Percentiles rank a stretch among this genome's conserved stretches.
phyloP scores from a whole-genome alignment of 2,329 filamentous ascomycete genomes.

The Elsinoe fawcettii region DNA sequence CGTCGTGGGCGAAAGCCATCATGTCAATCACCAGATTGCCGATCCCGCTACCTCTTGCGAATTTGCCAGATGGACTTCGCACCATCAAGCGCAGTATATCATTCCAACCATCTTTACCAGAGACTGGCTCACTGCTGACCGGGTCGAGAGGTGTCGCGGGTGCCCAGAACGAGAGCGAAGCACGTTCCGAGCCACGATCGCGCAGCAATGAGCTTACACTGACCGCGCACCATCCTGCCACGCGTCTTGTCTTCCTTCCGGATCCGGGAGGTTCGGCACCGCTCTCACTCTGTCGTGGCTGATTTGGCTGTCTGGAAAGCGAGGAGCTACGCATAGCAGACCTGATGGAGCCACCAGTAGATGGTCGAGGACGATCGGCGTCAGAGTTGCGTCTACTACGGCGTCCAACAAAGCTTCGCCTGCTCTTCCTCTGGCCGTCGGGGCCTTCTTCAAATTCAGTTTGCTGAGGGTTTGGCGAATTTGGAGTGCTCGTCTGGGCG shows the following conservation, averaged over 20 bases:
- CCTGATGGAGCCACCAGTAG: constrained; percentile 1
- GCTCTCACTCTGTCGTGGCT: neutral
- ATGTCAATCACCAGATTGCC: constrained; percentile 62
- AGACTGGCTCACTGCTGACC: constrained; percentile 1
- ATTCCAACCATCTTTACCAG: constrained; percentile 59
- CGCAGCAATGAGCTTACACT: constrained; percentile 69
- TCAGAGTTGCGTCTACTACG: constrained; percentile 10
- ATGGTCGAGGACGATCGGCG: neutral
- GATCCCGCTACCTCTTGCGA: constrained; percentile 32
- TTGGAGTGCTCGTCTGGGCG: neutral
- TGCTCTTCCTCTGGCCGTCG: neutral
- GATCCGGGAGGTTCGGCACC: constrained; percentile 1
- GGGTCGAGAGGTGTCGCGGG: constrained; percentile 15
- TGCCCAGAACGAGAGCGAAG: constrained; percentile 17
- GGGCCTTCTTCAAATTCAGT: constrained; percentile 10
- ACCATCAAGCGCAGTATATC: constrained; percentile 65
- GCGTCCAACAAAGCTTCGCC: constrained; percentile 3
- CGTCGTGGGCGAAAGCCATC: constrained; percentile 66
- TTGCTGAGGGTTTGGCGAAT: constrained; percentile 10
- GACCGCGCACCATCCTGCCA: constrained; percentile 68
- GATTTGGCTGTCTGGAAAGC: neutral
- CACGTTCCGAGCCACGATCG: constrained; percentile 24
- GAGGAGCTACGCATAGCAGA: constrained; percentile 10
- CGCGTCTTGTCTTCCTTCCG: constrained; percentile 52
- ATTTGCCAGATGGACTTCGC: constrained; percentile 63